Evolutionary conservation across 148 eudicot species (phyloP), one percentile per base, ranked within the genome.

Genomic region (Agrostemma githago): DNA sequence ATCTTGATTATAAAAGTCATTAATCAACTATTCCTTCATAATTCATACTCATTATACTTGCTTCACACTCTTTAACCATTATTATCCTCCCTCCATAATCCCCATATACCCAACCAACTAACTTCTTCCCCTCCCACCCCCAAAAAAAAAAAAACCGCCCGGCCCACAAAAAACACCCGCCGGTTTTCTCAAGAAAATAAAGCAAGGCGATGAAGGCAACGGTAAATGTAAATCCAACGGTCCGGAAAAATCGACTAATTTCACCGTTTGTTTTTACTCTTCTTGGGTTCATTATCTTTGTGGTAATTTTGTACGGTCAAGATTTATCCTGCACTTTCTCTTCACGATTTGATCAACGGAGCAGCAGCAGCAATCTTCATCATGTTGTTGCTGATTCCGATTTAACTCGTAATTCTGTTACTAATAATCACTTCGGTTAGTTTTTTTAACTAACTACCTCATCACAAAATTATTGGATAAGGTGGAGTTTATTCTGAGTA

Each of bases 321-420:
- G 91, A 86, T 74, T 85, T 89, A 72, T 44, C 85, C 69, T 89
- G 97, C 89, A 82, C 89, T 38, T 68, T 89, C 78, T 76, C 74
- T 74, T 78, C 74, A 11, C 26, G 2, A 21, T 43, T 60, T 72
- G 71, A 78, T 78, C 72, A 79, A 56, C 67, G 5, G 34, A 26
- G 34, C 34, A 26, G 34, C 34, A 26, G 34, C 34, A 26, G 34
- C 34, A 26, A 26, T 8, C 58, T 37, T 10, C 61, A 54, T 11
- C 72, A 54, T 5, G 41, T 77, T 21, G 38, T 79, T 53, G 67
- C 46, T 68, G 5, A 48, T 34, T 61, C 74, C 14, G 42, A 54
- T 62, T 12, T 43, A 34, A 20, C 2, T n/a, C 46, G 6, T 39
- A 57, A 62, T n/a, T 12, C 14, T 40, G 19, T 20, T 41, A 15